These are phyloP conservation scores for Leishmania tropica DNA, from an alignment of 208 protist genomes.

Conservation along the genomic window DNA sequence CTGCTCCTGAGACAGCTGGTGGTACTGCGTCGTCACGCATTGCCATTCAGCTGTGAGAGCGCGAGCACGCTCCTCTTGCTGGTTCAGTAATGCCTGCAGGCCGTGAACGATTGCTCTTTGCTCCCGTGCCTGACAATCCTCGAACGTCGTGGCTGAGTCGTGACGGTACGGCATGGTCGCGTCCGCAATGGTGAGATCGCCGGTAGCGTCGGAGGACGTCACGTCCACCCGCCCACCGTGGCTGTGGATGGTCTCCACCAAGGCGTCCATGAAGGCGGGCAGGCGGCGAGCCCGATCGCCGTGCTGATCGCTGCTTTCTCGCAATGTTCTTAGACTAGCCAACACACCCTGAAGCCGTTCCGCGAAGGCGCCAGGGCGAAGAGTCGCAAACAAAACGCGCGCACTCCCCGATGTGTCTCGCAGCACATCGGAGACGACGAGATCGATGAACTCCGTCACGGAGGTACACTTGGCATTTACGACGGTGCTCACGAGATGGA, in stretches of 20 bases:
- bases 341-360: conserved; percentile 23
- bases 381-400: conserved; percentile 13
- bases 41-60: conserved; percentile 46
- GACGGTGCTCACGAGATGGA: conserved; percentile 7
- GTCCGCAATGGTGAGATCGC: background rate
- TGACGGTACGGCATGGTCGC: background rate
- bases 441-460: conserved; percentile 11
- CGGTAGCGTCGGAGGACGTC: background rate
- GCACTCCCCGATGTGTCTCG: background rate
- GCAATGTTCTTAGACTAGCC: conserved; percentile 10
- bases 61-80: conserved; percentile 2
- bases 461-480: conserved; percentile 24
- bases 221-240: conserved; percentile 50
- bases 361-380: conserved; percentile 13
- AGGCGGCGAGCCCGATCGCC: conserved; percentile 8
- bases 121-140: conserved; percentile 18
- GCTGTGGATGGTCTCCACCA: conserved; percentile 38
- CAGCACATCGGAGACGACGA: conserved; percentile 16
- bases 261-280: conserved; percentile 42
- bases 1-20: conserved; percentile 67
- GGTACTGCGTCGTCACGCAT: conserved; percentile 43
- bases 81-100: conserved; percentile 36
- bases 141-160: conserved; percentile 1
- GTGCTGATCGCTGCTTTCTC: conserved; percentile 7
- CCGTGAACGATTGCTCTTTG: conserved; percentile 27